Base-by-base conservation (phyloP, 768 basidiomycete genomes). In the Pholiota molesta region DNA sequence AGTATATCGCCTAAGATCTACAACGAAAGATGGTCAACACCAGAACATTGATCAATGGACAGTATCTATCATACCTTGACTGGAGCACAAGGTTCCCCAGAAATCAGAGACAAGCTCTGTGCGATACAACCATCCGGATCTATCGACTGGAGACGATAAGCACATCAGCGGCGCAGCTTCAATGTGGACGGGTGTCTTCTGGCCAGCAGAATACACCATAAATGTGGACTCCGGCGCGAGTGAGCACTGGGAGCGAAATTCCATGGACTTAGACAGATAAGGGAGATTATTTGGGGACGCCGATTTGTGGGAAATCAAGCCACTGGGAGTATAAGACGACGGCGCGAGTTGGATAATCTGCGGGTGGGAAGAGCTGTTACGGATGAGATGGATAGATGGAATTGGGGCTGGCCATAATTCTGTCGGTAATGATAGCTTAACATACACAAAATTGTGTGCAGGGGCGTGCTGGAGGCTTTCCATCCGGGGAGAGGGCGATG, bases 1-100 rank as follows among this genome's bases (percentile, higher is more conserved):
- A 0, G 77, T 81, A 69, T 80, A 86, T 51, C 78, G 66, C 2
- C 77, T 78, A n/a, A 82, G 78, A 65, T 86, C 86, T 87, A 57
- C 10, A 9, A 49, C 2, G 4, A 33, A 40, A 29, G n/a, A 40
- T 23, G 49, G 21, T n/a, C 47, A 45, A 23, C 35, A 51, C 49
- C 8, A 55, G 52, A 13, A 39, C 13, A 33, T 47, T 31, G 47
- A 16, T 33, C 19, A 29, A 44, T 31, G 47, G 45, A 28, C 63
- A 19, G 52, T 37, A 1, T 49, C 1, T 3, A 23, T 61, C 78
- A 54, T 60, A 85, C 86, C 79, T 65, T 76, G 62, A 14, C 75
- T 72, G 60, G 74, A 71, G 65, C 82, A 82, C 52, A 87, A 62
- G 9, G 74, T 73, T 19, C 75, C 72, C 86, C 86, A 87, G 62